These are phyloP conservation scores for Dothiorella sarmentorum DNA, from an alignment of 2,329 filamentous ascomycete species.

Conservation along the genomic window DNA sequence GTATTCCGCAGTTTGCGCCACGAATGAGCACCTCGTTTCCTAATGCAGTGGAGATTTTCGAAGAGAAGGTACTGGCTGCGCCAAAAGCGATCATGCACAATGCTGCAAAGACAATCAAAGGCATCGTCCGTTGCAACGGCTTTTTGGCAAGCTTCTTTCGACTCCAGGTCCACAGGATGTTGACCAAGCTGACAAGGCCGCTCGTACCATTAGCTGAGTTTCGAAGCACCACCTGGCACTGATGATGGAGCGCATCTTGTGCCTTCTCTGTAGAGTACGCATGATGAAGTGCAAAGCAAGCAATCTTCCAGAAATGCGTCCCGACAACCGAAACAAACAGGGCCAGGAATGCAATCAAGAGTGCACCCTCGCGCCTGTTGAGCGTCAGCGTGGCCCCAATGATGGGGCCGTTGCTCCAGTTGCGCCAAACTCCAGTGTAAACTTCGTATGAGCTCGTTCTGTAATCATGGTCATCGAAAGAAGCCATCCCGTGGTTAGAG, in stretches of 20 bases:
- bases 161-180: not conserved
- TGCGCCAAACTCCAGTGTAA: not conserved
- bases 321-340: not conserved
- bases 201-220: conserved; percentile 3
- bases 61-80: not conserved
- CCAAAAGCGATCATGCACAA: not conserved
- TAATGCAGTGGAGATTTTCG: not conserved
- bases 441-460: no score
- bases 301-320: conserved; percentile 23
- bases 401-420: not conserved
- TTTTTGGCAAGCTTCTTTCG: no score
- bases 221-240: conserved; percentile 13
- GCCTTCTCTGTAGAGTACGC: conserved; percentile 20
- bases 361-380: not conserved
- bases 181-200: not conserved
- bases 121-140: not conserved
- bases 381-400: not conserved
- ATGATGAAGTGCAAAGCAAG: conserved; percentile 23
- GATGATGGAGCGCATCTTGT: conserved; percentile 27
- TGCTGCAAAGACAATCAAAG: not conserved
- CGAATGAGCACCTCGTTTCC: not conserved
- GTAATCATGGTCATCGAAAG: no score
- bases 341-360: not conserved
- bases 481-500: no score
- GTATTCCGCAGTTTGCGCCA: not conserved